Base-by-base conservation (phyloP, 2,329 filamentous ascomycete species). In the Neodidymelliopsis sp. region DNA sequence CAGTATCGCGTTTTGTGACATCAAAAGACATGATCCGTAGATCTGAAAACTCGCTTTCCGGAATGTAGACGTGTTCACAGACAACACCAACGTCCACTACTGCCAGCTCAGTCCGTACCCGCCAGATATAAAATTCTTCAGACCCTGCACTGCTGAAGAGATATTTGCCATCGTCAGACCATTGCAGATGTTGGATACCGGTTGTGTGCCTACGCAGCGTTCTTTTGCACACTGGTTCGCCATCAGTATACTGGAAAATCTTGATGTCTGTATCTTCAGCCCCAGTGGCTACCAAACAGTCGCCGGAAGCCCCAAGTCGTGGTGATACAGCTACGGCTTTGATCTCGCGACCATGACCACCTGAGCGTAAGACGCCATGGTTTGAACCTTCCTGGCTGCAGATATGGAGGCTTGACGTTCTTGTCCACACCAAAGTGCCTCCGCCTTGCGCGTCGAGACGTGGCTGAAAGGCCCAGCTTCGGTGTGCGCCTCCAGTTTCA, bases 111-210 rank as follows among this genome's bases (percentile, higher is more conserved):
- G 66, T 65, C 35, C 77, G 77, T 24, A 93, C 71, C 29, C 83
- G 81, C 93, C 94, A 99, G 9, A 92, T 81, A 61, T 87, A 93
- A 56, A 97, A 63, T 71, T 99, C 93, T 69, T 97, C 93, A 53
- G 85, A 87, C 0, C 92, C 94, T 5, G 84, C 91, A 62, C 90
- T 92, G 57, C 90, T 96, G 68, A 97, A 89, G 2, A 99, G 81
- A 60, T 87, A 88, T 1, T 77, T 71, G 2, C 87, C 83, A 35
- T 83, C 80, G 0, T 71, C 67, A 2, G 88, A 84, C 90, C 91
- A 97, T 51, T 81, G 81, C 1, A 96, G 76, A 53, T 86, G 82
- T 69, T 97, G 93, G 6, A 97, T 84, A 0, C 93, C 94, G 0
- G 91, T 87, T 2, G 85, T 87, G 67, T 99, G 94, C 44, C 84